Evolutionary conservation across 495 filamentous ascomycete genomes (phyloP), one percentile per base, ranked within the genome.

Genomic region (Oidiodendron maius): DNA sequence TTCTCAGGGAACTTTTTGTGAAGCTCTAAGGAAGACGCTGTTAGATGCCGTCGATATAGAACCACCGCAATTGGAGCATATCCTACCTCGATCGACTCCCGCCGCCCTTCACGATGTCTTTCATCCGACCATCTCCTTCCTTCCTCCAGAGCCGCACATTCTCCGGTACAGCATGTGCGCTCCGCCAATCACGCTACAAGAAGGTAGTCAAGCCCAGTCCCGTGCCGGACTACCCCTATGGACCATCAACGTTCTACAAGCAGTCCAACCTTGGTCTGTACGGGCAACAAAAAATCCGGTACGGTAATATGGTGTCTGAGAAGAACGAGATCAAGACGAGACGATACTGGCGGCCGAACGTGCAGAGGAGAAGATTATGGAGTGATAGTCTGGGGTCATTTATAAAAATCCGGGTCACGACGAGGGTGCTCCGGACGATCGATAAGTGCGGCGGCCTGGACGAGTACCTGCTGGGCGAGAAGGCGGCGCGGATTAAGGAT

Each of bases 201-300:
- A 54, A 61, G 12, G 62, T 69, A 9, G 45, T 55, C 37, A 53
- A 69, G 40, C 58, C 68, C 24, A 48, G 50, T 13, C 45, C 53
- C 38, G 49, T 84, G 40, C 91, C 93, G 18, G 64, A 74, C 3
- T 98, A 97, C 69, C 93, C 93, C 0, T 86, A 87, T 68, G 86
- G 85, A n/a, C 79, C 81, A n/a, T 73, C 80, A 43, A 72, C 69
- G 41, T 72, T 80, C 54, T 97, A 86, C 79, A 93, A 94, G 65
- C 89, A 96, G 66, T 79, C 82, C 49, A 87, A 95, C 73, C 74
- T 77, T 38, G 91, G 91, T 51, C 82, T 96, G 6, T 96, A 93
- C 72, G 91, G 86, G 39, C 71, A 72, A 35, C 69, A 78, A 39
- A 77, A 75, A 44, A 89, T 93, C 69, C 87, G 83, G 48, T 93